Percentiles rank a stretch among this genome's conserved stretches.
phyloP scores from a whole-genome alignment of 768 basidiomycete genomes.

The Xanthoconium purpureum region DNA sequence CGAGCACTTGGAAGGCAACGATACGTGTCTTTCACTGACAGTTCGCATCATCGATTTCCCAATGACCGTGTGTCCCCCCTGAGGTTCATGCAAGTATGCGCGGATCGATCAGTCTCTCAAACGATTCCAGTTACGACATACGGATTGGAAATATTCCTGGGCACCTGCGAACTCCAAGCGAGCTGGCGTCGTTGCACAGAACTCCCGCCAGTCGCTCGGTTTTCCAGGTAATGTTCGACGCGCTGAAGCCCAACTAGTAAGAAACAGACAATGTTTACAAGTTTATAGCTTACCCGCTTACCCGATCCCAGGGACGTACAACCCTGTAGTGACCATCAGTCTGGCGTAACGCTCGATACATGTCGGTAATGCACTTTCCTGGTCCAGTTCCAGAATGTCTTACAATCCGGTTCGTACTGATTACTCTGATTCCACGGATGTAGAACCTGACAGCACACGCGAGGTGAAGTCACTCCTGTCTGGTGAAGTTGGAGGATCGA shows the following conservation, averaged over 20 bases:
- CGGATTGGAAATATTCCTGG: constrained; percentile 21
- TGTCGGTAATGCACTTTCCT: constrained; percentile 12
- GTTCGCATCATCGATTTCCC: constrained; percentile 22
- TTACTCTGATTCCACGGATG: constrained; percentile 16
- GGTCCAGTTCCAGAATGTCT: constrained; percentile 27
- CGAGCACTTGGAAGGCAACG: too few species aligned
- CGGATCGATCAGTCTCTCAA: not conserved
- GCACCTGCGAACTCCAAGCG: constrained; percentile 26
- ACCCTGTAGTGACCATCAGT: constrained; percentile 9
- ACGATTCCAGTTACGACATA: constrained; percentile 6
- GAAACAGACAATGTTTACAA: not conserved
- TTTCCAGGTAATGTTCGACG: constrained; percentile 30
- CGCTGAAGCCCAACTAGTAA: constrained; percentile 10
- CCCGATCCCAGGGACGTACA: constrained; percentile 24
- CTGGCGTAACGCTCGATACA: not conserved
- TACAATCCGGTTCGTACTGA: constrained; percentile 29
- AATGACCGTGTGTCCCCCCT: constrained; percentile 23
- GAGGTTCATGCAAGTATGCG: constrained; percentile 6
- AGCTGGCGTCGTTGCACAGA: constrained; percentile 34
- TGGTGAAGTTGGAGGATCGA: not conserved
- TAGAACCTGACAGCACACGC: not conserved
- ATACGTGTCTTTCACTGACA: constrained; percentile 5
- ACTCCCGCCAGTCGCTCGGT: constrained; percentile 28
- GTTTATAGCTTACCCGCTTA: constrained; percentile 16
- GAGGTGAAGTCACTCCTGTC: constrained; percentile 7